Evolutionary conservation across 805 yeast species (phyloP), one percentile per base, ranked within the genome.

Genomic region (Suhomyces sp.): DNA sequence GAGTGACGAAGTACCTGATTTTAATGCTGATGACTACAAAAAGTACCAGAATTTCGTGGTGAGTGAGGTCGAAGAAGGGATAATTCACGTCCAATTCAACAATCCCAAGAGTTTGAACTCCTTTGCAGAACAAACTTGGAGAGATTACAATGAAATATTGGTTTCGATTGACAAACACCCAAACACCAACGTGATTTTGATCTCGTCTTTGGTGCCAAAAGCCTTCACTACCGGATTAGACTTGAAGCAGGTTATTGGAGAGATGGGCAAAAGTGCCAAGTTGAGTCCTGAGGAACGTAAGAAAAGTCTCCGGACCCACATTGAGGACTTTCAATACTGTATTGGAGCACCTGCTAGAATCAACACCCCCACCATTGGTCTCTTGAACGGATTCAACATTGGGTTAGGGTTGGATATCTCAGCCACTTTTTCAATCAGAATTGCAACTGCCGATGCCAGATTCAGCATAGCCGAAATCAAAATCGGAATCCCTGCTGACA

Each of bases 401-500:
- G 96, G 96, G 0, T 73, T 88, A 46, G 93, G 87, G 0, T 57
- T 88, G 17, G 94, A 88, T 65, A 79, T 88, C 44, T 69, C 86
- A 6, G 69, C 85, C 12, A 80, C 87, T 0, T 76, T 79, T 27
- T 76, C 83, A 13, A 80, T 88, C 23, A 77, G 92, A 49, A 65
- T 84, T 10, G 82, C 83, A 9, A 70, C 84, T 3, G 69, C 70
- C 29, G 86, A 80, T 57, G 77, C 81, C 12, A 68, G 63, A 40
- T 75, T 86, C 57, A 77, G 87, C 42, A 80, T 88, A 52, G 80
- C 86, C 52, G 96, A 88, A 68, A 83, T 87, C 54, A 81, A 83
- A 56, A 75, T 88, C 50, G 94, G 93, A 2, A 76, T 88, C 63
- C 80, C 88, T 38, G 91, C 94, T 1, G 94, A 88, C 64, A 86